A percentile compares a stretch with the other conserved stretches of the same genome.
These are phyloP conservation scores for Lippia alba DNA, from an alignment of 305 asterid genomes.

Conservation along the genomic window DNA sequence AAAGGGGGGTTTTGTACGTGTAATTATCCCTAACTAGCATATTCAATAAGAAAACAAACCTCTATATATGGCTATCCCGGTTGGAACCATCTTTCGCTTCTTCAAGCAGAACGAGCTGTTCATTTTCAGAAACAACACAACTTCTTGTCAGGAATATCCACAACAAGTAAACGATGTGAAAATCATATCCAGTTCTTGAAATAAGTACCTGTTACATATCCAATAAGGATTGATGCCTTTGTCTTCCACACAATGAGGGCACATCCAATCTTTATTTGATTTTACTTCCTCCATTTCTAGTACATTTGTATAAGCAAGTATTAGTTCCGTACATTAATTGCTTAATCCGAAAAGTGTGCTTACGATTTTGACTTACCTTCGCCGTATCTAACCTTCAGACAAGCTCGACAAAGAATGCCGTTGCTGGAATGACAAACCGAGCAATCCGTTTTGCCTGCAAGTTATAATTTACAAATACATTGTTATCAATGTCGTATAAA, in stretches of 20 bases:
- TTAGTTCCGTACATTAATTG: constrained; percentile 5
- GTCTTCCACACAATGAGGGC: constrained; percentile 80
- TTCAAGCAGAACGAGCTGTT: constrained; percentile 77
- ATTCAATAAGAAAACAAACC: constrained; percentile 45
- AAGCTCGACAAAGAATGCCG: constrained; percentile 83
- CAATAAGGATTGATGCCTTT: constrained; percentile 73
- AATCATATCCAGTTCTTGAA: neutral
- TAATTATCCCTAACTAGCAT: no score
- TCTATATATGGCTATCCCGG: constrained; percentile 79
- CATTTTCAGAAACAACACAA: constrained; percentile 9
- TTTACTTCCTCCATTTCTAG: constrained; percentile 80
- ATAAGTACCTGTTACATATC: constrained; percentile 85
- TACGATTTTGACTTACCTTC: constrained; percentile 61
- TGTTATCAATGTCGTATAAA: constrained; percentile 9
- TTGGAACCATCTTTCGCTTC: constrained; percentile 74
- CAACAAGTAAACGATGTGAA: no score
- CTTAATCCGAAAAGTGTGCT: neutral
- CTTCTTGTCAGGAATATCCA: neutral
- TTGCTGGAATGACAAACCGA: constrained; percentile 73
- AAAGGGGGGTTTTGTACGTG: no score
- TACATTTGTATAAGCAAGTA: constrained; percentile 23
- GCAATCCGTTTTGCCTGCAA: constrained; percentile 85
- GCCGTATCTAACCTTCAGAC: constrained; percentile 79
- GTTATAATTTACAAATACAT: neutral
- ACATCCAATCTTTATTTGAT: constrained; percentile 68